Conservation (phyloP, 2,329 filamentous ascomycete species). For the Pseudogymnoascus sp. region DNA sequence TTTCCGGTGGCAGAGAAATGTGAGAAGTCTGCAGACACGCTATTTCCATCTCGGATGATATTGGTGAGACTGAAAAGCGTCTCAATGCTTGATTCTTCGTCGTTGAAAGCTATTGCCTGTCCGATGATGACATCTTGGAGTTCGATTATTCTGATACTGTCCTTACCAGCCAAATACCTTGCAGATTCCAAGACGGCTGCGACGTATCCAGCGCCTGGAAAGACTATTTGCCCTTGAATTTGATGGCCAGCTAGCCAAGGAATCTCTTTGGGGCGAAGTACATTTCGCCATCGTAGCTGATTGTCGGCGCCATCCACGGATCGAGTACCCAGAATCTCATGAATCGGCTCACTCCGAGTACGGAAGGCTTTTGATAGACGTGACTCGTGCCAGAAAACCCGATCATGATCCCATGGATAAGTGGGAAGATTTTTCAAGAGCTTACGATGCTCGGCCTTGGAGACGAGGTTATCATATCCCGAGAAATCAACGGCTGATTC, state of each 20-base stretch:
- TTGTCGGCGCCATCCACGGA: slow-evolving; percentile 16
- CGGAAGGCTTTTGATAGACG: slow-evolving; percentile 39
- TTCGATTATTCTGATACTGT: slow-evolving; percentile 31
- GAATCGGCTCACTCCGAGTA: slow-evolving; percentile 36
- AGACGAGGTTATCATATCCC: slow-evolving; percentile 11
- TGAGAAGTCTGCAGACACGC: slow-evolving; percentile 7
- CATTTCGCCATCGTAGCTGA: slow-evolving; percentile 25
- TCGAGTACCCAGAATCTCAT: slow-evolving; percentile 41
- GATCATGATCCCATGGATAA: slow-evolving; percentile 47
- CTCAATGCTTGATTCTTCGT: slow-evolving; percentile 15
- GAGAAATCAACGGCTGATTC: slow-evolving; percentile 15
- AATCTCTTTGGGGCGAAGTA: slow-evolving; percentile 17
- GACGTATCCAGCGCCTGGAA: slow-evolving; percentile 42
- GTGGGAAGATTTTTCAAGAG: slow-evolving; percentile 36
- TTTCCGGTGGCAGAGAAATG: neutral
- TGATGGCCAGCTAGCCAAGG: slow-evolving; percentile 10
- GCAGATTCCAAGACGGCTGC: slow-evolving; percentile 41
- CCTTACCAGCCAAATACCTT: slow-evolving; percentile 12
- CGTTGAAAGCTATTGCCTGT: slow-evolving; percentile 16
- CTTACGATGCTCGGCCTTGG: slow-evolving; percentile 28
- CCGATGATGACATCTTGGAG: slow-evolving; percentile 17
- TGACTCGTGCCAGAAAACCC: slow-evolving; percentile 46
- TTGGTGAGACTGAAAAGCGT: slow-evolving; percentile 14
- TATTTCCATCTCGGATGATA: neutral
- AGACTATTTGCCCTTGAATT: slow-evolving; percentile 23